Evolutionary conservation across 306 rosid genomes (phyloP).

Genomic region (Rosa multiflora): DNA sequence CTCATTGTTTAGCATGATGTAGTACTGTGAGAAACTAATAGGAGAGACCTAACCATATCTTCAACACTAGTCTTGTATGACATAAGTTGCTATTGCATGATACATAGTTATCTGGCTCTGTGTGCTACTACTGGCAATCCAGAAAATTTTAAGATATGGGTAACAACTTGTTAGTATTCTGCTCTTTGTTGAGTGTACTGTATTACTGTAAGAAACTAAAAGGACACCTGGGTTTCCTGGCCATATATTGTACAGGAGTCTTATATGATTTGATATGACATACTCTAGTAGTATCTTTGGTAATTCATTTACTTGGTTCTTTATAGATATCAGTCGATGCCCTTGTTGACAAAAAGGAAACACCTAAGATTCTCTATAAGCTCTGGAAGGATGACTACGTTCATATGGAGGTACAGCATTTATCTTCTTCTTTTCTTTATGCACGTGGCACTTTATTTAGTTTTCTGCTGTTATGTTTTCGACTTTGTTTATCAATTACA

Average conservation of each 20-base stretch:
- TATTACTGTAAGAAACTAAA: background rate
- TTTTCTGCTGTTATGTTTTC: background rate
- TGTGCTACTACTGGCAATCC: background rate
- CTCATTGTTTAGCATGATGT: background rate
- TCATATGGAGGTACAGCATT: constrained; percentile 74
- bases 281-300: background rate
- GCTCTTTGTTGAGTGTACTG: background rate
- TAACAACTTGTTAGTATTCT: background rate
- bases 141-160: background rate
- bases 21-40: background rate
- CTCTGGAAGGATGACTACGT: constrained; percentile 84
- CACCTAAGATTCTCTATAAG: constrained; percentile 63
- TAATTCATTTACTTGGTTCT: constrained; percentile 6
- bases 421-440: background rate
- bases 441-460: background rate
- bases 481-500: background rate
- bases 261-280: background rate
- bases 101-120: background rate
- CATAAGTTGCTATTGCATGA: background rate
- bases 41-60: background rate
- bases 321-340: constrained; percentile 67
- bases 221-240: background rate
- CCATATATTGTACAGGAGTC: background rate
- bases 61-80: background rate
- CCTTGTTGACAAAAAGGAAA: constrained; percentile 76